These are phyloP conservation scores for Fistulinella cinereoalba DNA, from an alignment of 1,284 basidiomycete genomes.

Conservation along the genomic window DNA sequence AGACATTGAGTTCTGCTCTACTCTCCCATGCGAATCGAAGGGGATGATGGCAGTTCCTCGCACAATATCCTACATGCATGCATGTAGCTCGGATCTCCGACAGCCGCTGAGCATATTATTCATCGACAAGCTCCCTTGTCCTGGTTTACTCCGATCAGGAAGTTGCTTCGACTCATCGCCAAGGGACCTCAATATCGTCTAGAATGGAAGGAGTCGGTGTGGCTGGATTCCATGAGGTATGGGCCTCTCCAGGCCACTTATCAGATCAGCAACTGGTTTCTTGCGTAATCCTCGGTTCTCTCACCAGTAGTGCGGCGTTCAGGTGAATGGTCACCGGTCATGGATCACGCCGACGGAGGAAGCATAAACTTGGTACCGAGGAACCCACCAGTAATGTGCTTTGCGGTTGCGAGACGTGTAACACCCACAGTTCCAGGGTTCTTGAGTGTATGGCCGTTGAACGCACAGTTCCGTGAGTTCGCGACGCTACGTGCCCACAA, in stretches of 20 bases:
- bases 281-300: conserved; percentile 21
- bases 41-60: neutral
- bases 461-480: conserved; percentile 16
- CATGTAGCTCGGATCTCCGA: conserved; percentile 5
- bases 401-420: conserved; percentile 14
- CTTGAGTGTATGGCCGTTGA: conserved; percentile 16
- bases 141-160: conserved; percentile 12
- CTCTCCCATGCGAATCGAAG: conserved; percentile 1
- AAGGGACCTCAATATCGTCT: conserved; percentile 16
- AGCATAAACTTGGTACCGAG: conserved; percentile 8
- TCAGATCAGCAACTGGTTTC: conserved; percentile 4
- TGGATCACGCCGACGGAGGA: conserved; percentile 6
- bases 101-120: neutral
- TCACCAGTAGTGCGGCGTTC: conserved; percentile 12
- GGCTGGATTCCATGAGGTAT: conserved; percentile 22
- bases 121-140: conserved; percentile 1
- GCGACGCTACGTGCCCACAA: conserved; percentile 9
- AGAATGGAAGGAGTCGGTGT: conserved; percentile 22
- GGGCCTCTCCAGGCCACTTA: conserved; percentile 7
- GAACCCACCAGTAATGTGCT: conserved; percentile 7
- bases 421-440: conserved; percentile 19
- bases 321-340: conserved; percentile 1
- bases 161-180: conserved; percentile 2
- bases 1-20: neutral
- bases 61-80: neutral